These are phyloP conservation scores for Ampelocalamus luodianensis DNA, from an alignment of 176 grass and related monocot species.

Conservation along the genomic window DNA sequence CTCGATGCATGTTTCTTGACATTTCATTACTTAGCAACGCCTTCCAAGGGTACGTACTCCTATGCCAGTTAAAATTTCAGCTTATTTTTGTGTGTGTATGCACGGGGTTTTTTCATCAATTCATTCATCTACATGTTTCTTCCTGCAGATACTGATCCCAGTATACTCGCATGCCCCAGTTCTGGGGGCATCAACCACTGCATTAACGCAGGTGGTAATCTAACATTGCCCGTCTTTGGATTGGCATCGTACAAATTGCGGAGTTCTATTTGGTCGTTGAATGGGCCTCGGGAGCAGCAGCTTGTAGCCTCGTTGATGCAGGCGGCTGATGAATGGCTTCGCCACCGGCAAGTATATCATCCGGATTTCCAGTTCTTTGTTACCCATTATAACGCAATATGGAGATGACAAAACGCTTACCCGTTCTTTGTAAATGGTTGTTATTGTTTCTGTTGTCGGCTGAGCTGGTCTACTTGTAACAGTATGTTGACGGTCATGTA, in stretches of 20 bases:
- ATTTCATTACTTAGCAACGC: conserved; percentile 70
- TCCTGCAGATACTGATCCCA: conserved; percentile 44
- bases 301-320: conserved; percentile 56
- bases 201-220: conserved; percentile 39
- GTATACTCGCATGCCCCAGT: conserved; percentile 22
- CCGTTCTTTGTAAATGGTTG: conserved; percentile 56
- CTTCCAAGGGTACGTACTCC: conserved; percentile 55
- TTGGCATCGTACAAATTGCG: conserved; percentile 79
- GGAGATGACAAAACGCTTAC: conserved; percentile 59
- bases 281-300: conserved; percentile 53
- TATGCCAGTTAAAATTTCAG: neutral
- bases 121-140: neutral
- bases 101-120: neutral
- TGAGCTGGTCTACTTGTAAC: conserved; percentile 29
- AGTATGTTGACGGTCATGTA: conserved; percentile 33
- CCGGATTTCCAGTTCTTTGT: conserved; percentile 82
- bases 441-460: conserved; percentile 35
- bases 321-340: conserved; percentile 70
- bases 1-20: conserved; percentile 95
- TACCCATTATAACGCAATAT: conserved; percentile 54
- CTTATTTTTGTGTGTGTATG: too few relatives aligned
- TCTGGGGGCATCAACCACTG: conserved; percentile 43
- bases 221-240: conserved; percentile 67
- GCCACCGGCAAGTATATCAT: conserved; percentile 62
- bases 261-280: conserved; percentile 65